phyloP scores from a whole-genome alignment of 495 filamentous ascomycete species.

The Astrocystis sublimbata region DNA sequence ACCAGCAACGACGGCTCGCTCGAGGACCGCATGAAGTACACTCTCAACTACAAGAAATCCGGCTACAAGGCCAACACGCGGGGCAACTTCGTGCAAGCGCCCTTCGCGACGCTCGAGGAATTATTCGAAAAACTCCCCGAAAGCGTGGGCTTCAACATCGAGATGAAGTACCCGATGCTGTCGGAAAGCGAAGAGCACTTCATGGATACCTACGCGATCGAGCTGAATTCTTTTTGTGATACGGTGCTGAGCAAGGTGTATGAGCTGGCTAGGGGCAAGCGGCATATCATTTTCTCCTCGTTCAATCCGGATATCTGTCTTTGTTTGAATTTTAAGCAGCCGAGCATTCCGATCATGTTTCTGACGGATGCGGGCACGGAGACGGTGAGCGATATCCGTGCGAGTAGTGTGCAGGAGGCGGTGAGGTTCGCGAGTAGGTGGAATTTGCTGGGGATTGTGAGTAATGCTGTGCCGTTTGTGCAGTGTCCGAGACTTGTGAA shows the following conservation, averaged over 20 bases:
- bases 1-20: conserved; percentile 52
- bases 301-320: conserved; percentile 98
- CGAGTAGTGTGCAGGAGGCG: conserved; percentile 89
- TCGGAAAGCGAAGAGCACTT: conserved; percentile 90
- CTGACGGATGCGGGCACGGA: conserved; percentile 81
- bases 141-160: conserved; percentile 91
- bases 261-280: conserved; percentile 58
- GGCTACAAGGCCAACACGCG: conserved; percentile 96
- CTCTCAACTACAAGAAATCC: conserved; percentile 81
- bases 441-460: conserved; percentile 92
- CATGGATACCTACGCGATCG: conserved; percentile 96
- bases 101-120: conserved; percentile 92
- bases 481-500: conserved; percentile 86
- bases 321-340: conserved; percentile 90
- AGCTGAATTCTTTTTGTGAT: conserved; percentile 96
- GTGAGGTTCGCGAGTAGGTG: conserved; percentile 90
- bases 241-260: conserved; percentile 88
- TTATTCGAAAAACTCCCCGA: conserved; percentile 83
- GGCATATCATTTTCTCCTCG: conserved; percentile 91
- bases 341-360: conserved; percentile 92
- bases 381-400: conserved; percentile 83
- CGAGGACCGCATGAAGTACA: conserved; percentile 94
- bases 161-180: conserved; percentile 99
- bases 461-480: conserved; percentile 79
- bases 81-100: conserved; percentile 89